Percentiles rank a stretch among this genome's conserved stretches.
Evolutionary conservation across 352 stramenopile genomes (phyloP).

Genomic region (Albugo candida): DNA sequence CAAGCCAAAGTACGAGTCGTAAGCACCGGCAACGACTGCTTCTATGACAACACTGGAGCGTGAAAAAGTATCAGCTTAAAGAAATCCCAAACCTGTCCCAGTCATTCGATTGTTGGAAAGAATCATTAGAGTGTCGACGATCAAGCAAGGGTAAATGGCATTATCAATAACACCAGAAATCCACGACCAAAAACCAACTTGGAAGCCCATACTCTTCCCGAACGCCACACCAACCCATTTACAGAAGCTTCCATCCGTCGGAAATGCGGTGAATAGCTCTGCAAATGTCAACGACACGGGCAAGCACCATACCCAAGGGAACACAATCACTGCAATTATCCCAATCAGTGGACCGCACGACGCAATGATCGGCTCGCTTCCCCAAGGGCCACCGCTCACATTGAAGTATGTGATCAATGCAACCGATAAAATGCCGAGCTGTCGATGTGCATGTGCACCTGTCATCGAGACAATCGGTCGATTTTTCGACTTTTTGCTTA

Average conservation of each 20-base stretch:
- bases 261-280: slow-evolving; percentile 63
- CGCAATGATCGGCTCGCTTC: slow-evolving; percentile 37
- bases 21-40: slow-evolving; percentile 2
- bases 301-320: slow-evolving; percentile 52
- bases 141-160: slow-evolving; percentile 66
- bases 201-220: slow-evolving; percentile 67
- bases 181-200: slow-evolving; percentile 73
- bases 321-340: slow-evolving; percentile 38
- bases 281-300: slow-evolving; percentile 47
- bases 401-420: slow-evolving; percentile 72
- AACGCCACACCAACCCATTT: slow-evolving; percentile 67
- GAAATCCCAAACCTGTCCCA: too few relatives aligned
- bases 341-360: slow-evolving; percentile 40
- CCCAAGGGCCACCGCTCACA: slow-evolving; percentile 47
- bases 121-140: slow-evolving; percentile 36
- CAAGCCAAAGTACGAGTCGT: slow-evolving; percentile 9
- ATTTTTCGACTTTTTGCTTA: too few relatives aligned
- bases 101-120: too few relatives aligned
- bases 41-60: slow-evolving; percentile 11
- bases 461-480: slow-evolving; percentile 14
- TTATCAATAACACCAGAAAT: slow-evolving; percentile 66
- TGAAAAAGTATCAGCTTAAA: too few relatives aligned
- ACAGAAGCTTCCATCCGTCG: slow-evolving; percentile 61
- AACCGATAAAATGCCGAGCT: slow-evolving; percentile 41
- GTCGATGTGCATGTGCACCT: slow-evolving; percentile 34